Conservation (phyloP, 352 stramenopile genomes). For the Phytophthora quininea region DNA sequence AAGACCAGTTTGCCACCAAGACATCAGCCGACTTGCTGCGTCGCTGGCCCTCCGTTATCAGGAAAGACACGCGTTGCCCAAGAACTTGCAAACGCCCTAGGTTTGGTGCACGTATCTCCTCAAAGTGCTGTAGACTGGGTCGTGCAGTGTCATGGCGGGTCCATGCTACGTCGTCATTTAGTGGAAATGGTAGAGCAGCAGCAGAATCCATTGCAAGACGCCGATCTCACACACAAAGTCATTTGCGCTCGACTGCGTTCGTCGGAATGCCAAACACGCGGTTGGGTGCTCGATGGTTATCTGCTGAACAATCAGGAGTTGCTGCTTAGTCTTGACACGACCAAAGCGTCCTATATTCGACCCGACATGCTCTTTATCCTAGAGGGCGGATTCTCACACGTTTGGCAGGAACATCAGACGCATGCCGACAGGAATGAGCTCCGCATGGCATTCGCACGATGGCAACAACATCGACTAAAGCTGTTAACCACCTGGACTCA, state of each 20-base stretch:
- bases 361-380: slow-evolving; percentile 60
- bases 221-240: slow-evolving; percentile 34
- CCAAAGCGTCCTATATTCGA: slow-evolving; percentile 23
- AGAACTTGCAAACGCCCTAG: slow-evolving; percentile 30
- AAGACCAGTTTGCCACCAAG: slow-evolving; percentile 29
- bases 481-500: slow-evolving; percentile 51
- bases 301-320: slow-evolving; percentile 39
- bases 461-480: slow-evolving; percentile 56
- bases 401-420: slow-evolving; percentile 30
- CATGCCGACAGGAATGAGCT: slow-evolving; percentile 19
- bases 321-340: slow-evolving; percentile 25
- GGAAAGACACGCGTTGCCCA: slow-evolving; percentile 46
- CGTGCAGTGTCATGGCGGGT: slow-evolving; percentile 53
- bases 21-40: slow-evolving; percentile 39
- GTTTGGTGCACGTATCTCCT: slow-evolving; percentile 58
- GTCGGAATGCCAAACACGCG: slow-evolving; percentile 59
- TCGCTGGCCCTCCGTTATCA: slow-evolving; percentile 42
- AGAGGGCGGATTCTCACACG: slow-evolving; percentile 37
- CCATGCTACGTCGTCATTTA: slow-evolving; percentile 30
- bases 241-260: slow-evolving; percentile 54
- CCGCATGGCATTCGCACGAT: slow-evolving; percentile 32
- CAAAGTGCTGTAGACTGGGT: slow-evolving; percentile 57
- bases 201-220: slow-evolving; percentile 23
- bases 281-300: slow-evolving; percentile 74
- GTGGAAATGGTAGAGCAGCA: slow-evolving; percentile 13